Evolutionary conservation across 2,329 filamentous ascomycete genomes (phyloP).

Genomic region (Scortechinia acanthostroma): DNA sequence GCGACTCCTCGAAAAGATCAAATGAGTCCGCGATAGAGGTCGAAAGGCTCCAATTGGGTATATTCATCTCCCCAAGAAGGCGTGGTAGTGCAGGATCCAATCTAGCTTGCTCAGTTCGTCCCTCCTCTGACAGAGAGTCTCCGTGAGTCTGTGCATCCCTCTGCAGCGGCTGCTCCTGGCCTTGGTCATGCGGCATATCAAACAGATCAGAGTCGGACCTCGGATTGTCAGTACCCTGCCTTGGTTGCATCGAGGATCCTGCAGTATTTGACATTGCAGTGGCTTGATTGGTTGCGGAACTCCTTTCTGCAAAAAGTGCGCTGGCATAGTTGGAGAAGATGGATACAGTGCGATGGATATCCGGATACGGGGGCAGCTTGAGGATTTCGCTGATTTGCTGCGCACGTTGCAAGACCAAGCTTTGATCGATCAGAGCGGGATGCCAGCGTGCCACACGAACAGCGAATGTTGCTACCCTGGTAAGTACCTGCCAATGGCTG

Average conservation of each 20-base stretch:
- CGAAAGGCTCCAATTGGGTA: conserved; percentile 22
- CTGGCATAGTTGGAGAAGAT: conserved; percentile 23
- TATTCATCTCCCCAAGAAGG: conserved; percentile 17
- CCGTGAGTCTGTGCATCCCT: not conserved
- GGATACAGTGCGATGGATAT: conserved; percentile 24
- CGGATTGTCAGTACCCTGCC: no score
- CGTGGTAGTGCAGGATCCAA: conserved; percentile 7
- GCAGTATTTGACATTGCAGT: not conserved
- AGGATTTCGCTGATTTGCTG: conserved; percentile 20
- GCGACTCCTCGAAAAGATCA: conserved; percentile 21
- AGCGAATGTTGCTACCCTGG: not conserved
- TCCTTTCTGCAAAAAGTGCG: conserved; percentile 18
- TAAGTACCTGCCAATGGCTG: not conserved
- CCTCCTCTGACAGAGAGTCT: no score
- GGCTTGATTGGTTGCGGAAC: conserved; percentile 13
- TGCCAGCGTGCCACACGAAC: not conserved
- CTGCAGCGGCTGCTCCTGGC: not conserved
- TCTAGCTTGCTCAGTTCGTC: not conserved
- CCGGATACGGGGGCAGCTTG: conserved; percentile 22
- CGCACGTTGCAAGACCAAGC: conserved; percentile 9
- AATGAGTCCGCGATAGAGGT: conserved; percentile 24
- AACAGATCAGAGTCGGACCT: not conserved
- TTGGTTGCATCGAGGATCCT: not conserved
- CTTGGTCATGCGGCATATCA: not conserved
- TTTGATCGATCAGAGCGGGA: not conserved